Evolutionary conservation across 2,329 filamentous ascomycete species (phyloP), one percentile per base, ranked within the genome.

Genomic region (Fusarium sp.): DNA sequence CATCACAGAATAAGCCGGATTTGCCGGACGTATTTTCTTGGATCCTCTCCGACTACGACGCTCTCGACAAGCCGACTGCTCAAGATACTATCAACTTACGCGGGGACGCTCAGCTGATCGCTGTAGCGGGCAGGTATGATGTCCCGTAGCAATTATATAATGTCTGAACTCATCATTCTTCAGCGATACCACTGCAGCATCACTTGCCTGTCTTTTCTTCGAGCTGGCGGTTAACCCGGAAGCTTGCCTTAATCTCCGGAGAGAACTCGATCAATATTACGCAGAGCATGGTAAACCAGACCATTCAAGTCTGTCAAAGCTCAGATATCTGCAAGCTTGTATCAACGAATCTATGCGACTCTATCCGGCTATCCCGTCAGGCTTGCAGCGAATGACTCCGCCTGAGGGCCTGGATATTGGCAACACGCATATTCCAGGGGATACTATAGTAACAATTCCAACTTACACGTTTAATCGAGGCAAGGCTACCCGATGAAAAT

Each of bases 131-230:
- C 16, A 44, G 41, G 41, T 44, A 25, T 1, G 7, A 19, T 44
- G 11, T 6, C 3, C 0, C 19, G 18, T 18, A 4, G 23, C 41
- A 9, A 25, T 16, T 25, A 8, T 16, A 44, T 6, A 0, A 25
- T 25, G 16, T 44, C 23, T 19, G 1, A 44, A 25, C 23, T 44
- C 19, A 44, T 0, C 10, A 0, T 44, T 19, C 23, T 9, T 12
- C 4, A 44, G 41, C 1, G 41, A 44, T 44, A 25, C 23, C 19
- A 44, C 41, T 6, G 23, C 41, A 23, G 10, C 23, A 25, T 44
- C 41, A 19, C 41, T 44, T 25, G 23, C 41, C 41, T 44, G 41
- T 4, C 41, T 44, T 12, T 44, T 44, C 23, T 44, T 44, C 23
- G 41, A 44, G 23, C 41, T 44, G 7, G 41, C 16, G 16, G 5